Evolutionary conservation across 441 rosid species (phyloP).

Genomic region (Populus hybrid): DNA sequence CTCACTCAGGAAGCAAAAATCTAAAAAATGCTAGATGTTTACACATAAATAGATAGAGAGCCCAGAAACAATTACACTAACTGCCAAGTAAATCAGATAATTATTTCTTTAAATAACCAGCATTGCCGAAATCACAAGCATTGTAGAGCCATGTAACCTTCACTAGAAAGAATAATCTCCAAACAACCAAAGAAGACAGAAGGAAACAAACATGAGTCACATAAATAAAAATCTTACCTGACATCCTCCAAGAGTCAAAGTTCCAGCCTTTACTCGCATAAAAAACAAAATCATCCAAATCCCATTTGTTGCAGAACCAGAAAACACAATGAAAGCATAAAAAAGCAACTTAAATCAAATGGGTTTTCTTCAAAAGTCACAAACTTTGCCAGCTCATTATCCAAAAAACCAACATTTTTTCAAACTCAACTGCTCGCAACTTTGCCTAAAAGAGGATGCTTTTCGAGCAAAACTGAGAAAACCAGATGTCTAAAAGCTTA

Average conservation of each 20-base stretch:
- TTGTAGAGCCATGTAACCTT: background rate
- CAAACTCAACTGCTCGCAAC: conserved; percentile 20
- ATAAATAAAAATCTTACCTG: background rate
- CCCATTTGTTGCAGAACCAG: conserved; percentile 9
- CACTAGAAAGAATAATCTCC: background rate
- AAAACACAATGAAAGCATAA: conserved; percentile 13
- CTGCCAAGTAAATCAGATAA: conserved; percentile 4
- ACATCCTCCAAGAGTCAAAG: conserved; percentile 23
- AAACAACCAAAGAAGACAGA: background rate
- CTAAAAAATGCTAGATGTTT: background rate
- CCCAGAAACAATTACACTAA: background rate
- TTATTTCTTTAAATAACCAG: background rate
- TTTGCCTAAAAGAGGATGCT: background rate
- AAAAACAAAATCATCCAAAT: conserved; percentile 15
- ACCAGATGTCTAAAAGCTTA: background rate
- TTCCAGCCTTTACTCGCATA: conserved; percentile 5
- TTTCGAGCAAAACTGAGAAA: background rate
- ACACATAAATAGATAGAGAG: background rate
- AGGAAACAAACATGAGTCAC: background rate
- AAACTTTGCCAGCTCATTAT: conserved; percentile 16
- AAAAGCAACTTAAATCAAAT: conserved; percentile 21
- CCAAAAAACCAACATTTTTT: conserved; percentile 13
- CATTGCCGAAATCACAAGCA: background rate
- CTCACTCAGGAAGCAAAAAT: conserved; percentile 10
- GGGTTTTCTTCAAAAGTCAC: conserved; percentile 28